These are phyloP conservation scores for Kurtzmaniella cleridarum DNA, from an alignment of 805 yeast genomes.

Conservation along the genomic window DNA sequence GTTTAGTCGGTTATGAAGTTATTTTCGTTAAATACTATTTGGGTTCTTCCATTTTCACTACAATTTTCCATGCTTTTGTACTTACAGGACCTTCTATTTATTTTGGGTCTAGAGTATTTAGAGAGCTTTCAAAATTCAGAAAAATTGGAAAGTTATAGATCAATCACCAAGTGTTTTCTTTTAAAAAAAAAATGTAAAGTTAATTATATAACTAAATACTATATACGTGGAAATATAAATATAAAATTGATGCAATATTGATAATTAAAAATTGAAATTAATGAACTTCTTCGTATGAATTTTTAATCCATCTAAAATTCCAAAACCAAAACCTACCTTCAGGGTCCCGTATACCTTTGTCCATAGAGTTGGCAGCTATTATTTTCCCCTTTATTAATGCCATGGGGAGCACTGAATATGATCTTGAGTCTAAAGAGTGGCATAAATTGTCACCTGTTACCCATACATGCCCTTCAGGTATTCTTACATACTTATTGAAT, in stretches of 20 bases:
- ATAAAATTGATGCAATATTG: background rate
- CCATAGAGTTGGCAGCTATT: constrained; percentile 56
- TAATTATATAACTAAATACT: background rate
- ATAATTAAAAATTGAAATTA: background rate
- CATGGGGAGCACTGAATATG: constrained; percentile 86
- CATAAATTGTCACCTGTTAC: constrained; percentile 91
- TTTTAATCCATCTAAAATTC: constrained; percentile 52
- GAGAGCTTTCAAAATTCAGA: constrained; percentile 35
- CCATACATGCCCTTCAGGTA: constrained; percentile 97
- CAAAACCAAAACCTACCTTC: constrained; percentile 32
- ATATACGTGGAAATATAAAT: constrained; percentile 3
- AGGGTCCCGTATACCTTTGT: constrained; percentile 37
- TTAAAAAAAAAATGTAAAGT: background rate
- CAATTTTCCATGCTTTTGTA: constrained; percentile 43
- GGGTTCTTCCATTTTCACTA: constrained; percentile 55
- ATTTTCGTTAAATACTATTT: constrained; percentile 54
- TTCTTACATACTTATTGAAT: constrained; percentile 55
- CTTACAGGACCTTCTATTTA: constrained; percentile 51
- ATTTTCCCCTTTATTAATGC: constrained; percentile 85
- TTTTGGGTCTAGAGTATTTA: constrained; percentile 63
- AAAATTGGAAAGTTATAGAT: constrained; percentile 16
- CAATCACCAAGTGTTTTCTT: background rate
- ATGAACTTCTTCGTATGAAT: constrained; percentile 38
- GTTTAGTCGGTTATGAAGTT: constrained; percentile 47
- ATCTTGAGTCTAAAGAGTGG: constrained; percentile 82